phyloP scores from a whole-genome alignment of 192 early-diverging fungal species.

The Coemansia interrupta region DNA sequence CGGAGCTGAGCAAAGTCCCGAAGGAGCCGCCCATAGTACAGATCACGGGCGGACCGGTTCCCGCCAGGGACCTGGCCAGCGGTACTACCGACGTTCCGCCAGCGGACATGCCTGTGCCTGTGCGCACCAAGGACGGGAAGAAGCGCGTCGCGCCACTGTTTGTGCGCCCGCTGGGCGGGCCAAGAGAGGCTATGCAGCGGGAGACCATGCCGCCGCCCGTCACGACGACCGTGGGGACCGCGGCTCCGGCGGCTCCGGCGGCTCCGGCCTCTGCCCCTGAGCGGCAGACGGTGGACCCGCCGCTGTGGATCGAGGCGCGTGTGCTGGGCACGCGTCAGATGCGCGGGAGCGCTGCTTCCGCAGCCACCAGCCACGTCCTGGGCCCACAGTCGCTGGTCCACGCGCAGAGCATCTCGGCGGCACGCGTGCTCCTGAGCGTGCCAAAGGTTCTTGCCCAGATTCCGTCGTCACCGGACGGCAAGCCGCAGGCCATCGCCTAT shows the following conservation, averaged over 20 bases:
- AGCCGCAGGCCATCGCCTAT: neutral
- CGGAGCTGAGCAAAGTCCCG: constrained; percentile 13
- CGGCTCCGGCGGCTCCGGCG: neutral
- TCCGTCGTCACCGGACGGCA: neutral
- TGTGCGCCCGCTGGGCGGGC: constrained; percentile 38
- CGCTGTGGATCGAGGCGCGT: constrained; percentile 35
- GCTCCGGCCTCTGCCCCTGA: neutral
- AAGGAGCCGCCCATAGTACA: constrained; percentile 24
- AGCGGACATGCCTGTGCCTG: constrained; percentile 57
- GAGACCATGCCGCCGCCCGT: neutral
- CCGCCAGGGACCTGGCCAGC: too few species aligned
- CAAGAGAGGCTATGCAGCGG: neutral
- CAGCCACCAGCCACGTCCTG: constrained; percentile 6
- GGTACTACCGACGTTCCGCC: constrained; percentile 19
- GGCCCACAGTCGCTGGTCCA: constrained; percentile 39
- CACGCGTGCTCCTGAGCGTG: constrained; percentile 34
- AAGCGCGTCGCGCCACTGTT: constrained; percentile 77
- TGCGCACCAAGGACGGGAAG: constrained; percentile 71
- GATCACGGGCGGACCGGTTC: too few species aligned
- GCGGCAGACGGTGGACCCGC: constrained; percentile 21
- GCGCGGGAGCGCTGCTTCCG: neutral
- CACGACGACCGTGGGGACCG: neutral
- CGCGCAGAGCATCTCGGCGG: constrained; percentile 32
- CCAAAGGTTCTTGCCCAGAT: constrained; percentile 32
- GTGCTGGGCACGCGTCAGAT: constrained; percentile 25